phyloP scores from a whole-genome alignment of 2,329 filamentous ascomycete species.

The Aspergillus sclerotialis region DNA sequence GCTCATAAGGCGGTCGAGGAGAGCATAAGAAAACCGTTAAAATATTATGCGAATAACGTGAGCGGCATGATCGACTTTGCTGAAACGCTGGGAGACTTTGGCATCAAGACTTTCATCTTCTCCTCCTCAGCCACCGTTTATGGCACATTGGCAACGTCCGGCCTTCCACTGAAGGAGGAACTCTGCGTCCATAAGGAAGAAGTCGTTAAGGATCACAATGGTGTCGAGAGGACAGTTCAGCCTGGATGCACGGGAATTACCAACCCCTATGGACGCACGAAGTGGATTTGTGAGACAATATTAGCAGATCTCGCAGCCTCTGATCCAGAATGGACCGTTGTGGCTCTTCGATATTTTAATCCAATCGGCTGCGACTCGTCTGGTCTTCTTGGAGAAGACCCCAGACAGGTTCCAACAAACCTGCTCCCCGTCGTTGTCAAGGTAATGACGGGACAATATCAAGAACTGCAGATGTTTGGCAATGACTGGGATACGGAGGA shows the following conservation, averaged over 20 bases:
- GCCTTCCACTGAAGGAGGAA: slow-evolving; percentile 49
- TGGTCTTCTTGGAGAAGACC: slow-evolving; percentile 58
- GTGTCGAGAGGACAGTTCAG: slow-evolving; percentile 34
- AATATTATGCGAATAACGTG: slow-evolving; percentile 64
- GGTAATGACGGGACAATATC: slow-evolving; percentile 50
- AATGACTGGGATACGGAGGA: slow-evolving; percentile 60
- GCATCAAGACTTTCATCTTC: slow-evolving; percentile 61
- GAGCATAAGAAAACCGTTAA: slow-evolving; percentile 53
- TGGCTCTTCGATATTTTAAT: slow-evolving; percentile 61
- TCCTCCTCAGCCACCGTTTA: slow-evolving; percentile 64
- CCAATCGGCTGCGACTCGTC: slow-evolving; percentile 60
- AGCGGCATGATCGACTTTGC: slow-evolving; percentile 57
- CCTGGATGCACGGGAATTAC: slow-evolving; percentile 53
- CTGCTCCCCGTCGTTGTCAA: slow-evolving; percentile 58
- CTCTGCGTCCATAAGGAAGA: slow-evolving; percentile 49
- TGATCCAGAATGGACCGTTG: slow-evolving; percentile 56
- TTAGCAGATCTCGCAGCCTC: slow-evolving; percentile 55
- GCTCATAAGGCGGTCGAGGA: slow-evolving; percentile 61
- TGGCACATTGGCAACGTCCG: slow-evolving; percentile 47
- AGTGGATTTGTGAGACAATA: slow-evolving; percentile 63
- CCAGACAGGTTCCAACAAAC: slow-evolving; percentile 55
- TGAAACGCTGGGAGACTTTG: slow-evolving; percentile 49
- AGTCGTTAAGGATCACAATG: slow-evolving; percentile 37
- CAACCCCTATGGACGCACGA: slow-evolving; percentile 60
- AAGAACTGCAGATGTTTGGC: slow-evolving; percentile 55